phyloP scores from a whole-genome alignment of 345 rosid species.

The Brassica incana region DNA sequence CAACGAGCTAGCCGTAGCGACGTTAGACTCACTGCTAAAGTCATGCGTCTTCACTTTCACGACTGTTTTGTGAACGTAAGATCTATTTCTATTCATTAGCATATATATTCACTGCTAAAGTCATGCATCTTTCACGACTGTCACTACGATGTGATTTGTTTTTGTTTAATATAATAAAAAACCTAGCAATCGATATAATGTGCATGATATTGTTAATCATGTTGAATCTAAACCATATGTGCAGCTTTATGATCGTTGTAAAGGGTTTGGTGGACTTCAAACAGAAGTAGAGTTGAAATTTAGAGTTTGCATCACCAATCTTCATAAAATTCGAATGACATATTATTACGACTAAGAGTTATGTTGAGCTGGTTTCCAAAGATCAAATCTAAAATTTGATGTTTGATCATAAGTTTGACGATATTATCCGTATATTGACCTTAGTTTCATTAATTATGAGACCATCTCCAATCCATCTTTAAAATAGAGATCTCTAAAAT shows the following conservation, averaged over 20 bases:
- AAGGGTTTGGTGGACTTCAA: not conserved
- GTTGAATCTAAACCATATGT: constrained; percentile 1
- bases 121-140: too few relatives aligned
- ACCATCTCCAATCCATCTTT: too few relatives aligned
- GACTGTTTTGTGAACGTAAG: constrained; percentile 75
- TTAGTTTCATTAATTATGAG: constrained; percentile 15
- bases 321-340: not conserved
- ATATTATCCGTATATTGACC: not conserved
- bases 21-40: constrained; percentile 37
- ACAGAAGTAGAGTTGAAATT: not conserved
- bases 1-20: constrained; percentile 32
- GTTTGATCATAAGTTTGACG: not conserved
- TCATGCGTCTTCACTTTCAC: constrained; percentile 49
- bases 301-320: not conserved
- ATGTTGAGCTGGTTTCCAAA: not conserved
- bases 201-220: not conserved
- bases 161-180: not conserved
- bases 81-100: not conserved
- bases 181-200: not conserved
- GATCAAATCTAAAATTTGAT: not conserved
- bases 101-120: not conserved
- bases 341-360: not conserved
- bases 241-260: not conserved
- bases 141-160: not conserved
- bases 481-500: too few relatives aligned